Percentiles rank a stretch among this genome's conserved stretches.
phyloP scores from a whole-genome alignment of 2,329 filamentous ascomycete species.

The Neocucurbitaria cava region DNA sequence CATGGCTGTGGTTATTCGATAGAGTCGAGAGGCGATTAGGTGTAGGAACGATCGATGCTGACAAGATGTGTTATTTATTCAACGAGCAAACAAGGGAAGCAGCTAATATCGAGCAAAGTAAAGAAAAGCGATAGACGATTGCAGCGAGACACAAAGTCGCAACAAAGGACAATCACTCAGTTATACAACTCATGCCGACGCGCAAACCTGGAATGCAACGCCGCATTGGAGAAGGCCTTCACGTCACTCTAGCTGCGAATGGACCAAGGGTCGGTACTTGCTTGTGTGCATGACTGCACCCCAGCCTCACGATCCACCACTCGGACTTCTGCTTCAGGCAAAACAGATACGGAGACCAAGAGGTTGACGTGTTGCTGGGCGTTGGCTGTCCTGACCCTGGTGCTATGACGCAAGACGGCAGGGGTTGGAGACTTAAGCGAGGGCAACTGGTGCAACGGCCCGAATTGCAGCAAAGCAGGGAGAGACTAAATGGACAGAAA shows the following conservation, averaged over 20 bases:
- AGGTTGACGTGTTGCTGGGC: conserved; percentile 29
- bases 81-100: background rate
- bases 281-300: conserved; percentile 19
- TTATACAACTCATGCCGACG: background rate
- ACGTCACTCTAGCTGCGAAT: conserved; percentile 31
- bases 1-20: conserved; percentile 42
- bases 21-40: background rate
- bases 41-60: background rate
- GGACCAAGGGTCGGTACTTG: conserved; percentile 8
- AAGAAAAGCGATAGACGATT: background rate
- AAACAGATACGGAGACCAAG: conserved; percentile 20
- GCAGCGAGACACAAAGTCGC: background rate
- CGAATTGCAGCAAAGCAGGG: conserved; percentile 22
- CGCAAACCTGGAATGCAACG: conserved; percentile 10
- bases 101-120: background rate
- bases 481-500: conserved; percentile 10
- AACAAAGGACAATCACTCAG: conserved; percentile 3
- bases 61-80: background rate
- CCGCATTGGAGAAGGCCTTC: conserved; percentile 5
- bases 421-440: conserved; percentile 14
- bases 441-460: background rate
- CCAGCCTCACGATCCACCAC: conserved; percentile 27
- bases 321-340: conserved; percentile 5
- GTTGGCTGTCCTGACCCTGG: conserved; percentile 16
- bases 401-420: conserved; percentile 19